Evolutionary conservation across 2,329 filamentous ascomycete species (phyloP).

Genomic region (Rachicladosporium sp.): DNA sequence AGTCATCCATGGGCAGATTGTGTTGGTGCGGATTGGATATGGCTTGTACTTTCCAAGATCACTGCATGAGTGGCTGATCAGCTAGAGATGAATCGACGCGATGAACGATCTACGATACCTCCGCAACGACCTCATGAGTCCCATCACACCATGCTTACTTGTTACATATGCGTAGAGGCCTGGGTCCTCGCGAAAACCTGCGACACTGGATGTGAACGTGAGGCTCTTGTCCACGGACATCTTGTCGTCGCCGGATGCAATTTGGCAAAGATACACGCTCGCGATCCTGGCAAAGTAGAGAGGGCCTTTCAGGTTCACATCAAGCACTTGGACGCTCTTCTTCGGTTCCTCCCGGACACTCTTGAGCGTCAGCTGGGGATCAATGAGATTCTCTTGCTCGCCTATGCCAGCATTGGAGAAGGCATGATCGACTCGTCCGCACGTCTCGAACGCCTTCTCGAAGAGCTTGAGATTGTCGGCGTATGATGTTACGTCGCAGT

Average conservation of each 20-base stretch:
- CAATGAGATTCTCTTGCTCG: conserved; percentile 35
- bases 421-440: conserved; percentile 38
- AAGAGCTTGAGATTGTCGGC: conserved; percentile 36
- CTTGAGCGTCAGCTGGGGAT: conserved; percentile 31
- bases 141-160: conserved; percentile 39
- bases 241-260: conserved; percentile 13
- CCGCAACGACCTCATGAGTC: conserved; percentile 36
- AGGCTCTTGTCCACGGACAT: conserved; percentile 28
- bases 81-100: neutral
- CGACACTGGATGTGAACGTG: conserved; percentile 33
- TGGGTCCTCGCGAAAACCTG: conserved; percentile 38
- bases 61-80: conserved; percentile 14
- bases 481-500: conserved; percentile 36
- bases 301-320: conserved; percentile 37
- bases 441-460: conserved; percentile 31
- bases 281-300: conserved; percentile 39
- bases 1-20: conserved; percentile 35
- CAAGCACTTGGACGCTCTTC: conserved; percentile 27
- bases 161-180: conserved; percentile 37
- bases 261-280: conserved; percentile 36
- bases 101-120: conserved; percentile 13
- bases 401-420: conserved; percentile 36
- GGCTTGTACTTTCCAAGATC: conserved; percentile 24
- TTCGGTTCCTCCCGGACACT: conserved; percentile 27
- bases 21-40: conserved; percentile 29